These are phyloP conservation scores for Scheffersomyces quercinus DNA, from an alignment of 1,139 yeast species.

Conservation along the genomic window DNA sequence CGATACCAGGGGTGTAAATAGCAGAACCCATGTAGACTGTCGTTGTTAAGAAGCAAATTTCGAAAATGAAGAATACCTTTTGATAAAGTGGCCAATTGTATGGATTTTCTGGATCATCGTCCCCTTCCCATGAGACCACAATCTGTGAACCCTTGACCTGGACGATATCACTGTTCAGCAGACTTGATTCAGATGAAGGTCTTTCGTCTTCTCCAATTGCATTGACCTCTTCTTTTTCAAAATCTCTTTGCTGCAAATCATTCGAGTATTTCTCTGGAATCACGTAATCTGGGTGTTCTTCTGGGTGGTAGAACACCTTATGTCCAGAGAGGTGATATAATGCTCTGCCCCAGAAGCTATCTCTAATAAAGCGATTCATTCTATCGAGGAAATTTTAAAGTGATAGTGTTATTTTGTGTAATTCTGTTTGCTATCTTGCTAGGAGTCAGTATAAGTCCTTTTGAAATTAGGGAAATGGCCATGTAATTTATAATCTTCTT, in stretches of 20 bases:
- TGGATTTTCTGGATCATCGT: constrained; percentile 60
- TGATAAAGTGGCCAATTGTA: constrained; percentile 49
- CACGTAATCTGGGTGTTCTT: constrained; percentile 33
- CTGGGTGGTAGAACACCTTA: constrained; percentile 28
- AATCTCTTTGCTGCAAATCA: neutral
- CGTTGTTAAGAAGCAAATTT: constrained; percentile 48
- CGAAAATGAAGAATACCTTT: constrained; percentile 39
- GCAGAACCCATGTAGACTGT: constrained; percentile 64
- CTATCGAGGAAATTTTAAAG: too few relatives aligned
- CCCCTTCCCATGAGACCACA: constrained; percentile 45
- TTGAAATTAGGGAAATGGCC: too few relatives aligned
- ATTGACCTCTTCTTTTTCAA: neutral
- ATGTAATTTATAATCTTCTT: too few relatives aligned
- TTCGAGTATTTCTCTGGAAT: constrained; percentile 32
- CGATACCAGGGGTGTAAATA: constrained; percentile 57
- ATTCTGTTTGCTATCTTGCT: too few relatives aligned
- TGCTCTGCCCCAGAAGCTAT: constrained; percentile 35
- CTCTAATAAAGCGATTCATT: constrained; percentile 24
- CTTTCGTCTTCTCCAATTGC: neutral
- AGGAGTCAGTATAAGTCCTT: too few relatives aligned
- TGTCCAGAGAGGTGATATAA: constrained; percentile 33
- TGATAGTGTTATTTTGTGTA: too few relatives aligned
- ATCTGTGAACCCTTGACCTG: constrained; percentile 5
- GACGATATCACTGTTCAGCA: neutral
- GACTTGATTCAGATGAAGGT: neutral